Evolutionary conservation across 1,284 basidiomycete genomes (phyloP).

Genomic region (Marasmius oreades): DNA sequence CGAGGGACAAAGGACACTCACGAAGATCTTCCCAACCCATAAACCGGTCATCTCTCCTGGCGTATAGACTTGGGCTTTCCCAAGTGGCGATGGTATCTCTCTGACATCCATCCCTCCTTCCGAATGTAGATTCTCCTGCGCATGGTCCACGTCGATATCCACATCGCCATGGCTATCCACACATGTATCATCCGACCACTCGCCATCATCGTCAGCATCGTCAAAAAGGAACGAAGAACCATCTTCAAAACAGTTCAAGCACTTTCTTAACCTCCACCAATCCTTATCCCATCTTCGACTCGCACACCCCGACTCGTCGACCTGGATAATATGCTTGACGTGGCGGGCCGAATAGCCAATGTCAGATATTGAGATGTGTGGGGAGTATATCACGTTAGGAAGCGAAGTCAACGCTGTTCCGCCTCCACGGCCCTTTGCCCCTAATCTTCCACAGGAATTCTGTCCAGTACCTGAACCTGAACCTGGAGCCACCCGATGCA

Average conservation of each 20-base stretch:
- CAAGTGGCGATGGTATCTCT: conserved; percentile 4
- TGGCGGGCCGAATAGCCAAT: too few species aligned
- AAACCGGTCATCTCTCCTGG: conserved; percentile 39
- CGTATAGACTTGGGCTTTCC: conserved; percentile 11
- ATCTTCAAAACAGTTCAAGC: conserved; percentile 31
- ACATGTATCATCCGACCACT: too few species aligned
- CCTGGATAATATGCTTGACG: conserved; percentile 3
- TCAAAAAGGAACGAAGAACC: neutral
- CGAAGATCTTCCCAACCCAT: conserved; percentile 59
- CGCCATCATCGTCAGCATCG: conserved; percentile 8
- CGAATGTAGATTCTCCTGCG: too few species aligned
- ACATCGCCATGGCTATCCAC: too few species aligned
- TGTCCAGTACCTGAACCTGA: neutral
- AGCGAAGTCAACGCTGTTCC: conserved; percentile 6
- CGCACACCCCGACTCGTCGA: conserved; percentile 27
- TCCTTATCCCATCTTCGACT: conserved; percentile 54
- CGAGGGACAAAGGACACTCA: conserved; percentile 27
- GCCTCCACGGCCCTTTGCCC: too few species aligned
- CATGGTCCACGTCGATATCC: too few species aligned
- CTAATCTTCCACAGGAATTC: too few species aligned
- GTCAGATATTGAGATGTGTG: neutral
- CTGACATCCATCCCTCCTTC: too few species aligned
- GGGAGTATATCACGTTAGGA: too few species aligned
- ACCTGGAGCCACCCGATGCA: neutral
- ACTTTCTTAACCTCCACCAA: conserved; percentile 52